phyloP scores from a whole-genome alignment of 2,329 filamentous ascomycete genomes.

The Neonectria ditissima region DNA sequence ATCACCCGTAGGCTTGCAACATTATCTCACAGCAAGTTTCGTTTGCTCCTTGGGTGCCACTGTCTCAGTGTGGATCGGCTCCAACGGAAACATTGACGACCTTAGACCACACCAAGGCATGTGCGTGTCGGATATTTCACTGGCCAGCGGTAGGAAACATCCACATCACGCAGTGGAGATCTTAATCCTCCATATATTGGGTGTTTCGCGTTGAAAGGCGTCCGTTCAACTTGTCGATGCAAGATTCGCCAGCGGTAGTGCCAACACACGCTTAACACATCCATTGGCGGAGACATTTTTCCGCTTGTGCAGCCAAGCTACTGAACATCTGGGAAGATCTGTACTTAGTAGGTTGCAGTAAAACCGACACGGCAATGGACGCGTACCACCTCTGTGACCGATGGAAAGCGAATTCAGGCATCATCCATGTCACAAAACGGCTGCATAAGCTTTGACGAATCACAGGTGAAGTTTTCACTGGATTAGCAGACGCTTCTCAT shows the following conservation, averaged over 20 bases:
- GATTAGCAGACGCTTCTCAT: too few species aligned
- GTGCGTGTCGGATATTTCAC: background rate
- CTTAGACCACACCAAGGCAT: background rate
- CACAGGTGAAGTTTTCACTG: too few species aligned
- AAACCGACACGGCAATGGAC: background rate
- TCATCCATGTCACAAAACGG: background rate
- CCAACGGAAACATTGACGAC: background rate
- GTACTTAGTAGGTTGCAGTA: too few species aligned
- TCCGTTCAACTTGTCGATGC: background rate
- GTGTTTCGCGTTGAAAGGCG: background rate
- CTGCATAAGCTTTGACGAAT: too few species aligned
- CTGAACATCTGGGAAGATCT: background rate
- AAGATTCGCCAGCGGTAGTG: too few species aligned
- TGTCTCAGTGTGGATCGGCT: background rate
- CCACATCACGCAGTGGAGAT: background rate
- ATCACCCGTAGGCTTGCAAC: background rate
- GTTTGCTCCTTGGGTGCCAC: background rate
- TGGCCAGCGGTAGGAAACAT: background rate
- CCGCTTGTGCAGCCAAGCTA: background rate
- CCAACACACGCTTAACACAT: background rate
- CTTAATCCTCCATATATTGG: background rate
- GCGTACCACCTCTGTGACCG: background rate
- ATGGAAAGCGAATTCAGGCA: background rate
- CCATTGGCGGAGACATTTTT: background rate
- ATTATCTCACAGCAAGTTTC: background rate